Evolutionary conservation across 805 yeast species (phyloP), one percentile per base, ranked within the genome.

Genomic region (Candida ulmi): DNA sequence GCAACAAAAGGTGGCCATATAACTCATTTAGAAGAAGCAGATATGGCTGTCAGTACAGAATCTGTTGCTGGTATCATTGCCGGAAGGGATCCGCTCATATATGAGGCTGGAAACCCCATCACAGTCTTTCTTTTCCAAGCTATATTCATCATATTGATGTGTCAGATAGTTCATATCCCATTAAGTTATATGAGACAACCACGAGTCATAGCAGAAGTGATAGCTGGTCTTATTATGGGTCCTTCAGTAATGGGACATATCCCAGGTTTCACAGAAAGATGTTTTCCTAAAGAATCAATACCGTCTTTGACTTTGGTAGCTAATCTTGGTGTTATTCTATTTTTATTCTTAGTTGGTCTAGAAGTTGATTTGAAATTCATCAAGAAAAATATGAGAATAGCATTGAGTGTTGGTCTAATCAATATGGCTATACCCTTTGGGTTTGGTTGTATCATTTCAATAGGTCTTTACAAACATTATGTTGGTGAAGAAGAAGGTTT

Each of bases 381-480:
- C 45, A 72, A 66, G 48, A 78, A 74, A 43, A 77, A 85, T 55
- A 46, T 76, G 25, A 67, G 63, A 33, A 79, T 75, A 4, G 91
- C 95, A 0, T 44, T 80, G 4, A 60, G 78, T 2, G 90, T 85
- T 21, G 93, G 93, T 4, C 43, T 83, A 17, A 66, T 78, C 39
- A 81, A 83, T 47, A 78, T 85, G 79, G 82, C 83, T 3, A 65
- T 85, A 8, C 95, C 95, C 0, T 85, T 85, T 60, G 93, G 83
- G 0, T 68, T 83, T 39, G 95, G 95, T 1, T 81, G 86, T 54
- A 76, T 78, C 5, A 71, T 84, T 18, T 71, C 93, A 1, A 68
- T 71, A 18, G 93, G 93, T 0, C 57, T 85, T 24, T 84, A 78
- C 61, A 64, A 80, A 23, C 68, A 72, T 28, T 81, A 80, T 55